Evolutionary conservation across 2,329 filamentous ascomycete genomes (phyloP).

Genomic region (Eutypella sp.): DNA sequence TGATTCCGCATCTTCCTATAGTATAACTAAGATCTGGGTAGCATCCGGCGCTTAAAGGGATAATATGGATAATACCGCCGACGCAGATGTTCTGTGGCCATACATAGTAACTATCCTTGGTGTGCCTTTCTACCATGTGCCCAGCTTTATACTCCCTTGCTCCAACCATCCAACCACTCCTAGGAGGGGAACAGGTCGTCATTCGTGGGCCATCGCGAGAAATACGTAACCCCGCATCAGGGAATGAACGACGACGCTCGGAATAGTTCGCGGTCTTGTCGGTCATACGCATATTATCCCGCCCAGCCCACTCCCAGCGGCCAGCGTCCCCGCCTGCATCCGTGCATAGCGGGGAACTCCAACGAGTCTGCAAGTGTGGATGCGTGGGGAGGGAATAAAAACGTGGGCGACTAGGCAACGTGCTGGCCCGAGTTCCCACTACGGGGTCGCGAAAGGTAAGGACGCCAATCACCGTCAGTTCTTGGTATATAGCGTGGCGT

Average conservation of each 20-base stretch:
- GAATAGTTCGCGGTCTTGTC: background rate
- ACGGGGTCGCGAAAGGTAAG: background rate
- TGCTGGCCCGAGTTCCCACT: background rate
- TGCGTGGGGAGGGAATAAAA: background rate
- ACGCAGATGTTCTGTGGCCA: too few species aligned
- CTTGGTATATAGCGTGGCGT: background rate
- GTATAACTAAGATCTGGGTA: background rate
- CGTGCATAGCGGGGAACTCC: background rate
- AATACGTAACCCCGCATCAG: background rate
- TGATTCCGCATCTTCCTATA: background rate
- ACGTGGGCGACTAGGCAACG: background rate
- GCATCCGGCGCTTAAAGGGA: background rate
- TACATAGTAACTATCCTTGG: background rate
- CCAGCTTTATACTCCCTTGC: background rate
- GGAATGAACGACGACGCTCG: background rate
- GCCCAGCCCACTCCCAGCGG: too few species aligned
- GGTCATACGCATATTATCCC: background rate
- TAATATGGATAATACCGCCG: background rate
- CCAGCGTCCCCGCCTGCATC: too few species aligned
- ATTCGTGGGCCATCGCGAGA: background rate
- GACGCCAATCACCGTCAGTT: background rate
- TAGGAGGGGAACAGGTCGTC: background rate
- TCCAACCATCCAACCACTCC: background rate
- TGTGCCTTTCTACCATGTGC: background rate
- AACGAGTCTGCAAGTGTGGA: background rate